Base-by-base conservation (phyloP, 2,329 filamentous ascomycete species). In the Paracoccidioides lutzii region DNA sequence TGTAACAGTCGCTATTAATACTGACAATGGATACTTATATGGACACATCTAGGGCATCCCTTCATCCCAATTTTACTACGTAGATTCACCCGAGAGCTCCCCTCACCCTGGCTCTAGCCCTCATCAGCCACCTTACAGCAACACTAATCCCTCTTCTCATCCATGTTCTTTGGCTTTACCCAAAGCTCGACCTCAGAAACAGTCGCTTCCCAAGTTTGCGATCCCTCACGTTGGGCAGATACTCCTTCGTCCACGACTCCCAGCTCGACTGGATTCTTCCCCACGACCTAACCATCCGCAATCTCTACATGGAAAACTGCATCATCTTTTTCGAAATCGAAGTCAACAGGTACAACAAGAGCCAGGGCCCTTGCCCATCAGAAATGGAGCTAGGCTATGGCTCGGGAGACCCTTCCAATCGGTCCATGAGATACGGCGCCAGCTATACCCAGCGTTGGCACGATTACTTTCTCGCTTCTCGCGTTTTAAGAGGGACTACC, bases 201-300 rank as follows among this genome's bases (percentile, higher is more conserved):
- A 55, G 63, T 59, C 55, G 59, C n/a, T 73, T 77, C 35, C 72
- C 73, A 0, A 62, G 66, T 0, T 68, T 78, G 4, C 67, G 67
- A 37, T 65, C 69, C 0, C 65, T 78, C 0, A 63, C 67, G 0
- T 59, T 79, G 0, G 72, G 73, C 0, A 71, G 70, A 1, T 74
- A 70, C 22, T 65, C 68, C 3, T 76, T 79, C 50, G 67, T 67
- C 4, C 68, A 76, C 38, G 69, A 76, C 22, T 72, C 69, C 66
- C 75, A 78, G 54, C 60, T 77, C 0, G 71, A 73, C 8, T 78
- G 75, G 75, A 69, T 79, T 3, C 56, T 72, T 0, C 68, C 67
- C 0, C 65, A 78, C 3, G 65, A 61, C 4, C 10, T 57, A 0
- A 74, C 73, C 0, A 64, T 78, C 0, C 58, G 69, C 12, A 67